Percentiles rank a stretch among this genome's conserved stretches.
These are phyloP conservation scores for Lachancea dasiensis DNA, from an alignment of 805 yeast species.

Conservation along the genomic window DNA sequence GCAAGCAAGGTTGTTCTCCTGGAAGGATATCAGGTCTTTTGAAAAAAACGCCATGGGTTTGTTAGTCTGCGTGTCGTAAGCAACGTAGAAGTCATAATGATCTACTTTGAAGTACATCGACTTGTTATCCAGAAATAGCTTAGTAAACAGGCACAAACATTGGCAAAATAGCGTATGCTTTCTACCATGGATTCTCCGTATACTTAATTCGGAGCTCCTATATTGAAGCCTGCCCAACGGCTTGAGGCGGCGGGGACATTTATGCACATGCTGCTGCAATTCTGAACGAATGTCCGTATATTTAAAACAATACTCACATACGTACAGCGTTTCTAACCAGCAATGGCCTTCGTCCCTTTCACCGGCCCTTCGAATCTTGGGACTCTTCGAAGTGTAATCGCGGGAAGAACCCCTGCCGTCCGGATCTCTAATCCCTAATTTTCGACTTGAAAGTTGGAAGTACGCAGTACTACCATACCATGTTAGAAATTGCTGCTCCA, in stretches of 20 bases:
- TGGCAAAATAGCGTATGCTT: conserved; percentile 68
- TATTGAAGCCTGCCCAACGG: conserved; percentile 69
- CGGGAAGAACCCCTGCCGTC: conserved; percentile 11
- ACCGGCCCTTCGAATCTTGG: background rate
- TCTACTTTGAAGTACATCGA: conserved; percentile 78
- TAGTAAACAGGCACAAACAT: conserved; percentile 75
- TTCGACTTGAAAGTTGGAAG: conserved; percentile 45
- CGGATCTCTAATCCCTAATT: conserved; percentile 39
- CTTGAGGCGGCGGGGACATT: conserved; percentile 39
- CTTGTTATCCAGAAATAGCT: conserved; percentile 83
- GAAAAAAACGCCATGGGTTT: conserved; percentile 89
- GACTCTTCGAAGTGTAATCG: background rate
- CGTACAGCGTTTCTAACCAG: conserved; percentile 59
- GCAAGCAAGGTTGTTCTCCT: conserved; percentile 83
- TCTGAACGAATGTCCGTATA: conserved; percentile 49
- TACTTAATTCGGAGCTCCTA: conserved; percentile 47
- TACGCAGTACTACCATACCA: conserved; percentile 89
- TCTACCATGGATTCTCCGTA: conserved; percentile 63
- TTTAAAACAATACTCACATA: conserved; percentile 82
- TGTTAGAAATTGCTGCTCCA: conserved; percentile 55
- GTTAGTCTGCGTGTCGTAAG: conserved; percentile 46
- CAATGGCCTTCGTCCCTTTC: conserved; percentile 1
- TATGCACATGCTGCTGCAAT: conserved; percentile 44
- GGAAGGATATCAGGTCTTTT: conserved; percentile 71
- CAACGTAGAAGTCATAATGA: conserved; percentile 71